phyloP scores from a whole-genome alignment of 2,329 filamentous ascomycete genomes.

The Biscogniauxia mediterranea region DNA sequence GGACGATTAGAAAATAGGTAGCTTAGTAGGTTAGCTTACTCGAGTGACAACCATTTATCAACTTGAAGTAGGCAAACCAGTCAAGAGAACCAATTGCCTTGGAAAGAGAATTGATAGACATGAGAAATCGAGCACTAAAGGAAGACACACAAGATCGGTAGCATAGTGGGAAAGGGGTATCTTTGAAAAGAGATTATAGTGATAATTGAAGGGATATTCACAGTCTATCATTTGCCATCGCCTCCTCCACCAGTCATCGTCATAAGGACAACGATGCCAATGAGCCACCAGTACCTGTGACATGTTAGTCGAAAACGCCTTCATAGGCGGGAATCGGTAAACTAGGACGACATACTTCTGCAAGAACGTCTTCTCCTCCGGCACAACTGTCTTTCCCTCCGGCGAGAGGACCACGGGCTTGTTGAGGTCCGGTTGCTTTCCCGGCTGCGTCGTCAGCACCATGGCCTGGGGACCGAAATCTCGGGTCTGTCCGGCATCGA shows the following conservation, averaged over 20 bases:
- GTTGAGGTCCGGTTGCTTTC: slow-evolving; percentile 59
- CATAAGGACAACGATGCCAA: slow-evolving; percentile 53
- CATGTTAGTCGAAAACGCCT: slow-evolving; percentile 33
- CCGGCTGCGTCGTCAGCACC: slow-evolving; percentile 46
- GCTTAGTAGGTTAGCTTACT: no score
- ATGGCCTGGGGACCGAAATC: slow-evolving; percentile 62
- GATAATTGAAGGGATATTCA: slow-evolving; percentile 6
- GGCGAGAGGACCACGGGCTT: slow-evolving; percentile 61
- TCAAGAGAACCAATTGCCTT: no score
- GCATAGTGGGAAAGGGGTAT: neutral
- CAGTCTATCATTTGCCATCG: slow-evolving; percentile 47
- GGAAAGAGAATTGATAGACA: neutral
- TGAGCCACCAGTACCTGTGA: slow-evolving; percentile 64
- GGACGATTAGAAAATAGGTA: no score
- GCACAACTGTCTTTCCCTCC: slow-evolving; percentile 57
- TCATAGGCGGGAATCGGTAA: neutral
- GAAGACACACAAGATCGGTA: neutral
- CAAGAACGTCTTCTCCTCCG: slow-evolving; percentile 62
- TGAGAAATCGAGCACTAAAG: neutral
- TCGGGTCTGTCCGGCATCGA: slow-evolving; percentile 63
- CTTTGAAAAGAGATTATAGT: neutral
- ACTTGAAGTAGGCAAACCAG: no score
- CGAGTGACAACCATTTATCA: no score
- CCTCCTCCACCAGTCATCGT: slow-evolving; percentile 51
- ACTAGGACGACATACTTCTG: slow-evolving; percentile 58